phyloP scores from a whole-genome alignment of 176 grass and related monocot genomes.

The Elymus sibiricus region DNA sequence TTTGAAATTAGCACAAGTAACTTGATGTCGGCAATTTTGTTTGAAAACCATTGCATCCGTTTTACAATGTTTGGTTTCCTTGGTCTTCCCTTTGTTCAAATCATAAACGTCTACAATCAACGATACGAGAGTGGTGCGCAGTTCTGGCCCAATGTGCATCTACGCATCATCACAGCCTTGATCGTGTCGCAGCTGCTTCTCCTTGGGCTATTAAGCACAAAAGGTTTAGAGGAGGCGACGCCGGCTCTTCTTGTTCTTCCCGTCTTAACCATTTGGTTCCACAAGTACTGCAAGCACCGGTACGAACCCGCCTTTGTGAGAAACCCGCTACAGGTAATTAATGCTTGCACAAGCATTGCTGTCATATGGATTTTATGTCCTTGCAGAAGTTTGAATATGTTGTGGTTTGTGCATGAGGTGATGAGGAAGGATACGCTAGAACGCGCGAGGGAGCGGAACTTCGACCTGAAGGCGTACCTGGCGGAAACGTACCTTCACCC shows the following conservation, averaged over 20 bases:
- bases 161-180: constrained; percentile 68
- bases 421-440: constrained; percentile 95
- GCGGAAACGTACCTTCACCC: constrained; percentile 67
- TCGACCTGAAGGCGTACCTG: constrained; percentile 74
- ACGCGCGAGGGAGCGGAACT: constrained; percentile 70
- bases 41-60: no score
- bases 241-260: constrained; percentile 75
- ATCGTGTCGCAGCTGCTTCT: constrained; percentile 78
- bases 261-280: constrained; percentile 75
- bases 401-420: constrained; percentile 49
- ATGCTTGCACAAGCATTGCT: neutral
- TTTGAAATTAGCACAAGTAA: no score
- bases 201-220: constrained; percentile 75
- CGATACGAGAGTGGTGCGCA: constrained; percentile 79
- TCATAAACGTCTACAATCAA: constrained; percentile 98
- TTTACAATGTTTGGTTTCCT: neutral
- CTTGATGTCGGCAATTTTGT: no score
- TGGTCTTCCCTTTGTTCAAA: constrained; percentile 31
- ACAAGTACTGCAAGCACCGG: constrained; percentile 77
- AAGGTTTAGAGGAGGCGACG: constrained; percentile 42
- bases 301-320: constrained; percentile 71
- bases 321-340: constrained; percentile 75
- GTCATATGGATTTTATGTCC: neutral
- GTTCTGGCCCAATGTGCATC: constrained; percentile 93
- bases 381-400: neutral